A percentile compares a stretch with the other conserved stretches of the same genome.
Evolutionary conservation across 2,329 filamentous ascomycete genomes (phyloP).

Genomic region (Ophiostoma angusticollis): DNA sequence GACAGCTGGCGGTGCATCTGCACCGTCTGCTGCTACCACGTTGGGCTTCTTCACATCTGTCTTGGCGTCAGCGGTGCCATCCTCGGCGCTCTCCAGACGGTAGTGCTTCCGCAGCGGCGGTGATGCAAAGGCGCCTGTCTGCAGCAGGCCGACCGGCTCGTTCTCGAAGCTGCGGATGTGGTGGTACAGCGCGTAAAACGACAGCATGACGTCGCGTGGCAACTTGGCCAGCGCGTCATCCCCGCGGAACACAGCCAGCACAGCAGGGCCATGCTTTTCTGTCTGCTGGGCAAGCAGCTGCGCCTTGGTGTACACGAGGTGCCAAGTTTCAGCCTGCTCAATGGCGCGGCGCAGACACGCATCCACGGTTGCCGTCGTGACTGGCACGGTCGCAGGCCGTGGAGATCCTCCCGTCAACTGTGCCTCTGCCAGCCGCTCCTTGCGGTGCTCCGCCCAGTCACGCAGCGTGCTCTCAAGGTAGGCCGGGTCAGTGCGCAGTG

Average conservation of each 20-base stretch:
- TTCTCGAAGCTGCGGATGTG: conserved; percentile 10
- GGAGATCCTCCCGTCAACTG: no score
- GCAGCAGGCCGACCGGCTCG: conserved; percentile 3
- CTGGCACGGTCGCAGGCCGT: no score
- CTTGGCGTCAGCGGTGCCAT: no score
- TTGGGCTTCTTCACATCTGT: no score
- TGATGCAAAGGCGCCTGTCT: conserved; percentile 6
- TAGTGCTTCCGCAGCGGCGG: conserved; percentile 7
- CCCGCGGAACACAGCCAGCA: background rate
- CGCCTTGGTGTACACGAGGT: conserved; percentile 10
- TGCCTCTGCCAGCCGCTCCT: conserved; percentile 4
- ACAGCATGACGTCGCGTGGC: conserved; percentile 9
- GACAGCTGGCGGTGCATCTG: conserved; percentile 6
- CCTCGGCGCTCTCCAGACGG: conserved; percentile 3
- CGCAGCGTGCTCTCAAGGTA: conserved; percentile 8
- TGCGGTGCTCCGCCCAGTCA: conserved; percentile 10
- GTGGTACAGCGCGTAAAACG: conserved; percentile 12
- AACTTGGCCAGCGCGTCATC: background rate
- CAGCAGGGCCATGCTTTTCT: conserved; percentile 3
- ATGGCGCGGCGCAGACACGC: conserved; percentile 8
- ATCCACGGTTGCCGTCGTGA: background rate
- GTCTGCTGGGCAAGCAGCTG: conserved; percentile 6
- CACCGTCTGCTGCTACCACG: conserved; percentile 6
- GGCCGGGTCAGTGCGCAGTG: conserved; percentile 12
- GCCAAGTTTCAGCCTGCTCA: conserved; percentile 11